phyloP scores from a whole-genome alignment of 306 rosid species.

The Vigna hirtella region DNA sequence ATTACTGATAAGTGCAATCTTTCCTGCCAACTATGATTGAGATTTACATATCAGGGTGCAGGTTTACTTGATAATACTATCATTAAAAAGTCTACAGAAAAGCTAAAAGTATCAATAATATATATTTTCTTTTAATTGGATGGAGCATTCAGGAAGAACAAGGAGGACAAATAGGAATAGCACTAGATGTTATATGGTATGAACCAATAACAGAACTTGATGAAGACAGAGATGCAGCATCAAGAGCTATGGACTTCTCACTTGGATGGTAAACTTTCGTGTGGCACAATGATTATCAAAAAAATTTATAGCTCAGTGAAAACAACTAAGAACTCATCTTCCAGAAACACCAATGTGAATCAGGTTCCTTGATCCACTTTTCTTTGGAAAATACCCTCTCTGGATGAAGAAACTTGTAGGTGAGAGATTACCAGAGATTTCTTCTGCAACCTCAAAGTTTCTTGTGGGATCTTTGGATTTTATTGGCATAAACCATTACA shows the following conservation, averaged over 20 bases:
- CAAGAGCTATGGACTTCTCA: constrained; percentile 78
- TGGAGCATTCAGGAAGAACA: constrained; percentile 64
- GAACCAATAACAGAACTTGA: constrained; percentile 78
- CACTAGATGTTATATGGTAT: constrained; percentile 81
- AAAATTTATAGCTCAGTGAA: background rate
- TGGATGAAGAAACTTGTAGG: constrained; percentile 78
- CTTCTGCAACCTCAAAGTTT: constrained; percentile 51
- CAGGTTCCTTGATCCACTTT: constrained; percentile 93
- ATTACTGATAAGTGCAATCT: too few species aligned
- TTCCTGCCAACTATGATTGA: background rate
- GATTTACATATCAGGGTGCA: background rate
- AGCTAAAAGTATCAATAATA: background rate
- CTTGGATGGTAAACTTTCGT: constrained; percentile 67
- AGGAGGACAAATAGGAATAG: constrained; percentile 87
- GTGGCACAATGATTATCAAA: background rate
- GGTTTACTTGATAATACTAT: background rate
- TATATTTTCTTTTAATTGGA: background rate
- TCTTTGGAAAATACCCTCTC: constrained; percentile 78
- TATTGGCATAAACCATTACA: constrained; percentile 87
- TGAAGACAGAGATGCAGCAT: constrained; percentile 86
- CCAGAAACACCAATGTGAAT: constrained; percentile 41
- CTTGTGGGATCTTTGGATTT: constrained; percentile 80
- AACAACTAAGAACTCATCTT: constrained; percentile 14
- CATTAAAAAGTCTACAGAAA: background rate
- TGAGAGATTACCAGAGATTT: constrained; percentile 75